Percentiles rank a stretch among this genome's conserved stretches.
phyloP scores from a whole-genome alignment of 495 filamentous ascomycete genomes.

The Daldinia concentrica region DNA sequence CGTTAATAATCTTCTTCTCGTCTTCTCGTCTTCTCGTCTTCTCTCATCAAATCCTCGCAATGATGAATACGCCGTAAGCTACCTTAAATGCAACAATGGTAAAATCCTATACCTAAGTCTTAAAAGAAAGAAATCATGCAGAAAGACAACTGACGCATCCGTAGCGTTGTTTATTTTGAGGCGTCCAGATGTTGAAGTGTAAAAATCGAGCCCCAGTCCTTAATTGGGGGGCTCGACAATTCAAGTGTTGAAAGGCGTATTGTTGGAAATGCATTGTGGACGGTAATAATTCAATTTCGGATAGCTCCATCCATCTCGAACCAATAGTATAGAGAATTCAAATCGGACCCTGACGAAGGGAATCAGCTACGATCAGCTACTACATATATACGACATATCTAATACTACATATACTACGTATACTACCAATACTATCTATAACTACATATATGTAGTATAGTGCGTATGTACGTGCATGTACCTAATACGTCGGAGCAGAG shows the following conservation, averaged over 20 bases:
- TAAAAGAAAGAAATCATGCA: not conserved
- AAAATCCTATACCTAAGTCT: not conserved
- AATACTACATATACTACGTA: not conserved
- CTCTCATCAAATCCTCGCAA: not conserved
- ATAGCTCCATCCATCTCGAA: conserved; percentile 1
- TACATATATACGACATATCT: not conserved
- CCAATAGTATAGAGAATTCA: not conserved
- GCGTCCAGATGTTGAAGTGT: not conserved
- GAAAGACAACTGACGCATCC: not conserved
- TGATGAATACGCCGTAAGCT: not conserved
- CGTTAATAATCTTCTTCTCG: not conserved
- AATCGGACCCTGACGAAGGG: not conserved
- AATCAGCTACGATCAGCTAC: conserved; percentile 7
- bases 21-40: not conserved
- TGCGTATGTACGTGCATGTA: conserved; percentile 2
- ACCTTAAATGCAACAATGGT: not conserved
- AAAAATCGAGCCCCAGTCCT: not conserved
- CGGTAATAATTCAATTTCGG: not conserved
- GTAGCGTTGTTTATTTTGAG: not conserved
- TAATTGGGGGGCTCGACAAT: no score
- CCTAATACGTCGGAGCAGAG: not conserved
- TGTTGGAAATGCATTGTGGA: not conserved
- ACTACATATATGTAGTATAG: not conserved
- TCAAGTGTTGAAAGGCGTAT: not conserved
- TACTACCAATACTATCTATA: not conserved